These are phyloP conservation scores for Alternaria alternata DNA, from an alignment of 2,329 filamentous ascomycete species.

Conservation along the genomic window DNA sequence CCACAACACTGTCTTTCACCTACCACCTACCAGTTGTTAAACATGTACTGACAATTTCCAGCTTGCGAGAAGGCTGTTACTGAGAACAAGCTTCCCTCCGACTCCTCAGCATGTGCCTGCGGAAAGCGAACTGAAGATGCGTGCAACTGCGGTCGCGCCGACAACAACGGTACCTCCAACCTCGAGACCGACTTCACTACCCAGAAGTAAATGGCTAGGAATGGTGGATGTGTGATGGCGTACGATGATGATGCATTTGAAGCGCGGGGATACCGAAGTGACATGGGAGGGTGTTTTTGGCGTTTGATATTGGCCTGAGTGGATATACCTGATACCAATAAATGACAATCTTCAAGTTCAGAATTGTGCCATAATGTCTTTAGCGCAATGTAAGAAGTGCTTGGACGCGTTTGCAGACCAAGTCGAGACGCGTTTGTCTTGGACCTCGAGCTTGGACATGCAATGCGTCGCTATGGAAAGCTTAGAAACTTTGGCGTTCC, in stretches of 20 bases:
- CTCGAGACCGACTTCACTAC: conserved; percentile 90
- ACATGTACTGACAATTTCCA: conserved; percentile 23
- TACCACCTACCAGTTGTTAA: neutral
- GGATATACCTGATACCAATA: neutral
- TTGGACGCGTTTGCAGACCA: neutral
- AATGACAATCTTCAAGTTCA: neutral
- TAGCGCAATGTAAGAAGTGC: neutral
- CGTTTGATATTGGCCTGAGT: conserved; percentile 6
- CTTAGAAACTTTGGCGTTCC: neutral
- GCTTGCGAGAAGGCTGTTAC: conserved; percentile 75
- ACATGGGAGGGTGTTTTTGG: conserved; percentile 21
- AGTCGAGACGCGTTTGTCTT: neutral
- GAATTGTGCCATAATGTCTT: neutral
- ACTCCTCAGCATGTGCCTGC: conserved; percentile 76
- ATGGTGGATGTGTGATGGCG: neutral
- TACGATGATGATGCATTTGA: neutral
- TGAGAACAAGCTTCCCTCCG: conserved; percentile 72
- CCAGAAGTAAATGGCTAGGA: conserved; percentile 53
- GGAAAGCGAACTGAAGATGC: conserved; percentile 71
- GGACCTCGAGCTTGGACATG: too few relatives aligned
- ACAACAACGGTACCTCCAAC: conserved; percentile 66
- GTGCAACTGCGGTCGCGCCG: conserved; percentile 84
- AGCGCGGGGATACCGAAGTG: conserved; percentile 5
- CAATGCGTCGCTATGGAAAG: neutral
- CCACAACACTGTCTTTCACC: too few relatives aligned